Evolutionary conservation across 768 basidiomycete species (phyloP), one percentile per base, ranked within the genome.

Genomic region (Podaxis mareebaensis): DNA sequence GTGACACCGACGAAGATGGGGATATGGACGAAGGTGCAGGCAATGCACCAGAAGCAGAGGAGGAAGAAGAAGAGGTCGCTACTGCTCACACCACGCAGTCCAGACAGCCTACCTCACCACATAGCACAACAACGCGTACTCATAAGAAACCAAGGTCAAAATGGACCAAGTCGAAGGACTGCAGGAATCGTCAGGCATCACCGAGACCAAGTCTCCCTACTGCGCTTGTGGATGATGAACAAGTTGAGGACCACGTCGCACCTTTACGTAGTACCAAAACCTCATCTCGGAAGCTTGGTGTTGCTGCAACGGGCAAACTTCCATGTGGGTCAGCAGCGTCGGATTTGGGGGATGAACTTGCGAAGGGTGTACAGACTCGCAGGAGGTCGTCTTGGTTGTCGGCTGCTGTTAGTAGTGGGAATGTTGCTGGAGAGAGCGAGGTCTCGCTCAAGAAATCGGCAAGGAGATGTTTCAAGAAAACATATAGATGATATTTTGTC

Each of bases 301-400:
- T 64, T 11, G 60, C 64, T 8, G 38, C 10, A 11, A 10, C 49
- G 4, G 44, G 70, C 22, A 70, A 70, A 30, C 59, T 72, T 11
- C 46, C 65, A 5, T 33, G 58, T 1, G 68, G 70, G 24, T 75
- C 72, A 40, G 65, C 66, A 2, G 51, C 53, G 3, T 72, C 73
- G 22, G 78, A 78, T 56, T 49, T 69, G 11, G 72, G 71, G 26
- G 77, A 76, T 44, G 76, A 76, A 24, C 54, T 62, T 62, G 70
- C 58, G 39, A 76, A 75, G 56, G 76, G 74, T 7, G 66, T 73
- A 10, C 73, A 75, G 66, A 79, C 78, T 6, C 72, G 81, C 63
- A 72, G 82, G 60, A 70, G 81, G 62, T 83, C 81, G 33, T 78
- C 81, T 24, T 76, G 82, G 61, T 63, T 83, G 61, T 73, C 70